Evolutionary conservation across 208 protist genomes (phyloP).

Genomic region (Leishmania tropica): DNA sequence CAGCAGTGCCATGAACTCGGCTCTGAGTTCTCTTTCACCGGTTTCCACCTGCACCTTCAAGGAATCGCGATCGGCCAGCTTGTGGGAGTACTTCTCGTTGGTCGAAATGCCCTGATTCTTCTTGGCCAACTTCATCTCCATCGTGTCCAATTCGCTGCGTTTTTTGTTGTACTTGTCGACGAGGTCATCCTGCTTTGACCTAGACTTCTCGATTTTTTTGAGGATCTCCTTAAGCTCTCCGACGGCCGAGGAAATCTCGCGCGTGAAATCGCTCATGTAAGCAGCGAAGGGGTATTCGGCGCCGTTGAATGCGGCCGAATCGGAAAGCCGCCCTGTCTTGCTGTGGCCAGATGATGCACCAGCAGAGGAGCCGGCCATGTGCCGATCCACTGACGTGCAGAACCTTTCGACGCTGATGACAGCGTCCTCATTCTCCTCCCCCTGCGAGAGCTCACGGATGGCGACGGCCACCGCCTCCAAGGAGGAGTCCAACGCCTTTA

Average conservation of each 20-base stretch:
- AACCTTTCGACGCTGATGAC: constrained; percentile 34
- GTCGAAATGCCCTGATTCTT: constrained; percentile 58
- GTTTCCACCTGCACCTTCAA: constrained; percentile 31
- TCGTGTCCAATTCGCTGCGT: constrained; percentile 32
- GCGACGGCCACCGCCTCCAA: constrained; percentile 61
- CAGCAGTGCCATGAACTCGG: constrained; percentile 26
- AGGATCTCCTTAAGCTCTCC: constrained; percentile 36
- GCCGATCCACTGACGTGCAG: constrained; percentile 44
- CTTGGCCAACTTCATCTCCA: constrained; percentile 63
- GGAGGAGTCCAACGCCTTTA: constrained; percentile 52
- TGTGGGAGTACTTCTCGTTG: constrained; percentile 46
- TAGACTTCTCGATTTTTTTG: constrained; percentile 24
- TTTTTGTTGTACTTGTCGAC: constrained; percentile 47
- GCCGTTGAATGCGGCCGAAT: neutral
- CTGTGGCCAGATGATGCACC: neutral
- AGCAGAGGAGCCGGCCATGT: constrained; percentile 25
- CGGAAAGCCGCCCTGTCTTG: constrained; percentile 5
- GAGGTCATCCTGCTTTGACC: constrained; percentile 26
- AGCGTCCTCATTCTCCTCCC: constrained; percentile 31
- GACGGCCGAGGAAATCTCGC: constrained; percentile 33
- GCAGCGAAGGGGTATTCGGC: constrained; percentile 36
- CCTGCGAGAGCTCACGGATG: constrained; percentile 55
- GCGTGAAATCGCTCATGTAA: constrained; percentile 71
- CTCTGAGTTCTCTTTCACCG: constrained; percentile 29
- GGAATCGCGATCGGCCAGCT: constrained; percentile 44